Evolutionary conservation across 768 basidiomycete species (phyloP), one percentile per base, ranked within the genome.

Genomic region (Tephrocybe sp.): DNA sequence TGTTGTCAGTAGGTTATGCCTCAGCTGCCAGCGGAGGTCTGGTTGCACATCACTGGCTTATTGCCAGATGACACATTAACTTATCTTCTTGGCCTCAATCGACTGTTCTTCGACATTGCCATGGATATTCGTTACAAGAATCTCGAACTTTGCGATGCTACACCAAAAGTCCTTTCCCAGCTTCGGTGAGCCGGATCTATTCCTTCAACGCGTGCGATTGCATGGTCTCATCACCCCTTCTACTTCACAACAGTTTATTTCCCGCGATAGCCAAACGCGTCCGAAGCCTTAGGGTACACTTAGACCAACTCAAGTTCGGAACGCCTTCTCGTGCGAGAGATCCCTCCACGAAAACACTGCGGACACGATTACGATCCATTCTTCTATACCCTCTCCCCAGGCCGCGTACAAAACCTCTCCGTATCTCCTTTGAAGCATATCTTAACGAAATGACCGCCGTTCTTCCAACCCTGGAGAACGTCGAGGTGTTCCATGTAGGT

Each of bases 401-500:
- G 36, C 40, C 41, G 43, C 9, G 22, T 35, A 6, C 43, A 31
- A 41, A 56, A 9, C 22, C 21, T 22, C 13, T 7, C 24, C 45
- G 51, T 31, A 18, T 47, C 4, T 56, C 66, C 2, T 63, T 70
- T 31, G 61, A 61, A 15, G 56, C 54, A 3, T 48, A 66, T 22
- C 58, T 71, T 16, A 56, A 69, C 44, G 50, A 56, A 21, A 55
- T 74, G 12, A 61, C 64, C 37, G 52, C 48, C 7, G 54, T 65
- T 16, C 57, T 74, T 18, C 70, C 71, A 18, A 50, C 53, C 12
- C 59, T 77, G 51, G 52, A 53, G 6, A 68, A 66, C 39, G 53
- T 74, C 47, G 58, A 57, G 16, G 55, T 64, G 1, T 69, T 77
- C 28, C 63, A 65, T n/a, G 61, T 76, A n/a, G 69, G 71, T 42